Evolutionary conservation across 306 rosid species (phyloP).

Genomic region (Rosa chinensis): DNA sequence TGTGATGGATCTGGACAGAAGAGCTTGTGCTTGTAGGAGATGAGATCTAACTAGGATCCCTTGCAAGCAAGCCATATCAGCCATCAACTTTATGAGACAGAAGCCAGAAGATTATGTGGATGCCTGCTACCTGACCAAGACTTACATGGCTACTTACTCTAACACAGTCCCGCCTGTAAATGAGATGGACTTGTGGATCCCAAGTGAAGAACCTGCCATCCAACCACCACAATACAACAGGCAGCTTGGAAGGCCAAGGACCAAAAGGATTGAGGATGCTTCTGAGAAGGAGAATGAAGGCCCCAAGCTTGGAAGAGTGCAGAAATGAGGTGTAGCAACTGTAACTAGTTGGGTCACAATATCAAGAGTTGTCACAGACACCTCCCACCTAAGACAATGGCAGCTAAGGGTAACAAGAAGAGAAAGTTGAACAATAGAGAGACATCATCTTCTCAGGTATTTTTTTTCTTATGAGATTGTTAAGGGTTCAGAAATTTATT

Average conservation of each 20-base stretch:
- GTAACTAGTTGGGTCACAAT: background rate
- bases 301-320: background rate
- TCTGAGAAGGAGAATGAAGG: background rate
- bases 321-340: background rate
- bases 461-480: too few relatives aligned
- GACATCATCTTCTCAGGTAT: too few relatives aligned
- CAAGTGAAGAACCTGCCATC: background rate
- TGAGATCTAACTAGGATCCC: background rate
- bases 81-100: background rate
- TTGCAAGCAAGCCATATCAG: background rate
- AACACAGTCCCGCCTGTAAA: background rate
- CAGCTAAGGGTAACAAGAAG: background rate
- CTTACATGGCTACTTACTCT: background rate
- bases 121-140: background rate
- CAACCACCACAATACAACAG: background rate
- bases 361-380: background rate
- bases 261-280: background rate
- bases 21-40: background rate
- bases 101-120: background rate
- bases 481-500: too few relatives aligned
- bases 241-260: background rate
- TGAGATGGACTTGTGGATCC: background rate
- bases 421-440: too few relatives aligned
- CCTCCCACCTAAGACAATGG: background rate
- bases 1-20: background rate